Percentiles rank a stretch among this genome's conserved stretches.
Conservation (phyloP, 2,329 filamentous ascomycete species). For the Apiospora arundinis region DNA sequence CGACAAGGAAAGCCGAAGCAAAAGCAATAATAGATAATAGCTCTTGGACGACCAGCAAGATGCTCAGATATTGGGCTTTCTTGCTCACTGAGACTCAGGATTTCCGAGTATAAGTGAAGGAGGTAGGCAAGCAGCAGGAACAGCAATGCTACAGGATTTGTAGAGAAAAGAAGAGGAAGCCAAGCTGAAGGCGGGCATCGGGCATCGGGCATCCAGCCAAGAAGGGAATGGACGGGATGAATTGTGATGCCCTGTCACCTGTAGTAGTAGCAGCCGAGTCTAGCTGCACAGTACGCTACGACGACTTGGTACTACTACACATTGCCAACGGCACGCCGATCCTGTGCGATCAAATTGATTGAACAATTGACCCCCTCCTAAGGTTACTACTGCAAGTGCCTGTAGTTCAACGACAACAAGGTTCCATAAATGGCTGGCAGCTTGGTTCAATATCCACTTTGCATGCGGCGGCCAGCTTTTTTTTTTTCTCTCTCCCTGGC, state of each 20-base stretch:
- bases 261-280: background rate
- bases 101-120: background rate
- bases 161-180: background rate
- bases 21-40: too few relatives aligned
- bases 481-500: constrained; percentile 2
- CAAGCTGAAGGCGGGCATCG: too few relatives aligned
- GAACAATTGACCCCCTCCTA: background rate
- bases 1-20: background rate
- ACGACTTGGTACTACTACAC: too few relatives aligned
- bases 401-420: constrained; percentile 13
- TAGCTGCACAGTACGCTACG: background rate
- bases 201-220: background rate
- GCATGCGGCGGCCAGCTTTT: background rate
- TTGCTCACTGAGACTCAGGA: background rate
- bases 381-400: background rate
- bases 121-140: background rate
- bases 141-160: background rate
- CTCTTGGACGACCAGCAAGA: background rate
- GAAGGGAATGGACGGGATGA: background rate
- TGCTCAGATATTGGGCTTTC: background rate
- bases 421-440: constrained; percentile 11
- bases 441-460: background rate
- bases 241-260: background rate
- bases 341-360: background rate
- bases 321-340: background rate